These are phyloP conservation scores for Ophiosphaerella korrae DNA, from an alignment of 2,329 filamentous ascomycete genomes.

Conservation along the genomic window DNA sequence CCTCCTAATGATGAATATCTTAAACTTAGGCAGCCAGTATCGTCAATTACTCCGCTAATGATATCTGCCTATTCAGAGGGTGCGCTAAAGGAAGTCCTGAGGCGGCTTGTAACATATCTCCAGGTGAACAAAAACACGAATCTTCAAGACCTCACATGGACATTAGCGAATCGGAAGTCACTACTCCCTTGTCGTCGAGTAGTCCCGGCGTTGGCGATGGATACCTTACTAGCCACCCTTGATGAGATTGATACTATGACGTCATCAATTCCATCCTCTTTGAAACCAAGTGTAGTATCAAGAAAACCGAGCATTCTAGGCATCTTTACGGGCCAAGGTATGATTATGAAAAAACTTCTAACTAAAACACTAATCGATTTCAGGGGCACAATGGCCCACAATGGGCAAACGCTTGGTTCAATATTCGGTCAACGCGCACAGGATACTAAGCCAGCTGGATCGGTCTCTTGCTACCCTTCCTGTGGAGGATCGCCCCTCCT, in stretches of 20 bases:
- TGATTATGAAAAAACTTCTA: no score
- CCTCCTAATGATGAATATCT: not conserved
- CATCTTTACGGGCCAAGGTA: conserved; percentile 37
- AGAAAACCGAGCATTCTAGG: not conserved
- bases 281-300: not conserved
- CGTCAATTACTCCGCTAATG: conserved; percentile 6
- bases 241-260: not conserved
- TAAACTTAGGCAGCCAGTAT: not conserved
- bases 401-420: conserved; percentile 27
- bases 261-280: not conserved
- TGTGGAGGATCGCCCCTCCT: not conserved
- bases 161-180: not conserved
- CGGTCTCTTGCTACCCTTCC: not conserved
- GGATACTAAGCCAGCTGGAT: not conserved
- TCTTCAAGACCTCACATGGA: not conserved
- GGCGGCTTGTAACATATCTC: not conserved
- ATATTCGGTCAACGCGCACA: not conserved
- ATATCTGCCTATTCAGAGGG: conserved; percentile 5
- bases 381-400: conserved; percentile 31
- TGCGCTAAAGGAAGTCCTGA: not conserved
- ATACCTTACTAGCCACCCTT: no score
- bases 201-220: no score
- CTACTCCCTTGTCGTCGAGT: not conserved
- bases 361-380: no score
- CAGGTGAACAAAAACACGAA: not conserved